A percentile compares a stretch with the other conserved stretches of the same genome.
phyloP scores from a whole-genome alignment of 345 rosid species.

The Eucalyptus grandis region DNA sequence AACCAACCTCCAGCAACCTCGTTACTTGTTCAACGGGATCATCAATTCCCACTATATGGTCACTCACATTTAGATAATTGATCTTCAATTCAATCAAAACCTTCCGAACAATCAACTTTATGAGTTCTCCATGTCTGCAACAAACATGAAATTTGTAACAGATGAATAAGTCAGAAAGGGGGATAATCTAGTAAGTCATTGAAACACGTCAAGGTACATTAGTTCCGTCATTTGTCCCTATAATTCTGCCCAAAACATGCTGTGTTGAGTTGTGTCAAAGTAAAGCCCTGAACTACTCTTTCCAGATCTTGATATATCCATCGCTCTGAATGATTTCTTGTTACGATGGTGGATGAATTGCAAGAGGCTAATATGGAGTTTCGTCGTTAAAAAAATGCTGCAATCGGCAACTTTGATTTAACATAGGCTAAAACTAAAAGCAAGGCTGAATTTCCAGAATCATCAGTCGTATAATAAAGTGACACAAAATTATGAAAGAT shows the following conservation, averaged over 20 bases:
- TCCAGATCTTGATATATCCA: background rate
- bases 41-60: background rate
- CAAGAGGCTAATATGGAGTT: background rate
- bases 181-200: background rate
- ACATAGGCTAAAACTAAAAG: background rate
- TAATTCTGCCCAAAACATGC: background rate
- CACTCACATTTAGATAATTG: background rate
- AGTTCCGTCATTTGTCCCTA: background rate
- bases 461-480: background rate
- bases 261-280: background rate
- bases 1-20: background rate
- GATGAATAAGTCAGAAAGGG: background rate
- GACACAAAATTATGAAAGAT: background rate
- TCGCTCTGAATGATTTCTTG: background rate
- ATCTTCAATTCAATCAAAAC: background rate
- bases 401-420: background rate
- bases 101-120: background rate
- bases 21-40: background rate
- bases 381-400: background rate
- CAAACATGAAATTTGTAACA: background rate
- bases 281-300: background rate
- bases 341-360: background rate
- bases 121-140: background rate
- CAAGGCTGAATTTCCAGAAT: background rate
- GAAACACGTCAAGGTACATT: background rate